These are phyloP conservation scores for Epipyxis sp. DNA, from an alignment of 108 stramenopile species.

Conservation along the genomic window DNA sequence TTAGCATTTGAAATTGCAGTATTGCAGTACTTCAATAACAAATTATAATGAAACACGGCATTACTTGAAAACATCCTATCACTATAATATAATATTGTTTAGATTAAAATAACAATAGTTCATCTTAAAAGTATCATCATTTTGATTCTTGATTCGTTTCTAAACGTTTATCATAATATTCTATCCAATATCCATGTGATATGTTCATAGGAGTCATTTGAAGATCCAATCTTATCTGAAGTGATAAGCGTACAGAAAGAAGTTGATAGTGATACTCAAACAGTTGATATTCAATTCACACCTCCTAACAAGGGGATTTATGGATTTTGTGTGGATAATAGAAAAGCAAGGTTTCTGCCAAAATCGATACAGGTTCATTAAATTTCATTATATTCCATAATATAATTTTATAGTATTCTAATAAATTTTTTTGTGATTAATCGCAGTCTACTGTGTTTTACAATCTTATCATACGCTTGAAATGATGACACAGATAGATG, in stretches of 20 bases:
- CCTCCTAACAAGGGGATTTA: not conserved
- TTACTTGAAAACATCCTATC: no score
- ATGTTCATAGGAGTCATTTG: conserved; percentile 6
- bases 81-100: no score
- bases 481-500: not conserved
- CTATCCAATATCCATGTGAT: not conserved
- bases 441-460: not conserved
- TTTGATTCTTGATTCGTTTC: not conserved
- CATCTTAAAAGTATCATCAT: no score
- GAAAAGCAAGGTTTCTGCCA: not conserved
- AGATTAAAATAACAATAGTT: no score
- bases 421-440: no score
- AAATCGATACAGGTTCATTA: not conserved
- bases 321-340: conserved; percentile 11
- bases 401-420: no score
- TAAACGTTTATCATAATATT: not conserved
- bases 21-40: no score
- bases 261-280: conserved; percentile 7
- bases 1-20: no score
- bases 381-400: not conserved
- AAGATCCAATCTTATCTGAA: conserved; percentile 1
- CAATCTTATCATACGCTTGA: not conserved
- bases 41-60: no score
- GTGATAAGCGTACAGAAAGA: not conserved
- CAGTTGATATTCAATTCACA: not conserved